Evolutionary conservation across 768 basidiomycete species (phyloP), one percentile per base, ranked within the genome.

Genomic region (Lyophyllum semitale): DNA sequence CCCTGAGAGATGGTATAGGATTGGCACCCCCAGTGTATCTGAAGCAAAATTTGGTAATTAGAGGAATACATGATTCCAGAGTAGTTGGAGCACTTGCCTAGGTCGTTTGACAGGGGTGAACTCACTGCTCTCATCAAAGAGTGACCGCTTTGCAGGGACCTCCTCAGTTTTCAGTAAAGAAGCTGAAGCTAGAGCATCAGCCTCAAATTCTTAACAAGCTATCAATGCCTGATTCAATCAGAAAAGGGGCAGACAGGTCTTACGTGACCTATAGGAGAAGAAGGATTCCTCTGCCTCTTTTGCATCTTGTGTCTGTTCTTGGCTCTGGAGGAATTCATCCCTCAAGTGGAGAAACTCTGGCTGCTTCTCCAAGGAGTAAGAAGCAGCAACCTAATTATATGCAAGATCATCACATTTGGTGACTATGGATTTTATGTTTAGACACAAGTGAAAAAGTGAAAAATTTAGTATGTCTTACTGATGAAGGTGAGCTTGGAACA

Each of bases 401-500:
- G 29, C 23, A 4, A 48, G 26, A 41, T 54, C 53, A 18, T 54
- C 53, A 25, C 53, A 54, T 20, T 54, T 54, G 3, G 53, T 54
- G 22, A 54, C 53, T 54, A 26, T 18, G 8, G 9, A 32, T 32
- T 32, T 22, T 17, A 37, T n/a, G 9, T 13, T 35, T 3, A 17
- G 23, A 17, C 9, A 23, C 23, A 45, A n/a, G 23, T 13, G 20
- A 23, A 15, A 15, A 8, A 35, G 8, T 13, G 8, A 3, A 35
- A 1, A 29, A n/a, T 13, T 11, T 8, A 32, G 1, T 4, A 18
- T 35, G 20, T 22, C 47, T 48, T 55, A 55, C 54, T 23, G 41
- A 55, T 49, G 54, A 55, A 55, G 15, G 47, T 55, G n/a, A 49
- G 33, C 12, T 40, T 49, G 38, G 54, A 55, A 26, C 12, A 30